Conservation (phyloP, 371 early-diverging fungal species). For the Mortierella sp. region DNA sequence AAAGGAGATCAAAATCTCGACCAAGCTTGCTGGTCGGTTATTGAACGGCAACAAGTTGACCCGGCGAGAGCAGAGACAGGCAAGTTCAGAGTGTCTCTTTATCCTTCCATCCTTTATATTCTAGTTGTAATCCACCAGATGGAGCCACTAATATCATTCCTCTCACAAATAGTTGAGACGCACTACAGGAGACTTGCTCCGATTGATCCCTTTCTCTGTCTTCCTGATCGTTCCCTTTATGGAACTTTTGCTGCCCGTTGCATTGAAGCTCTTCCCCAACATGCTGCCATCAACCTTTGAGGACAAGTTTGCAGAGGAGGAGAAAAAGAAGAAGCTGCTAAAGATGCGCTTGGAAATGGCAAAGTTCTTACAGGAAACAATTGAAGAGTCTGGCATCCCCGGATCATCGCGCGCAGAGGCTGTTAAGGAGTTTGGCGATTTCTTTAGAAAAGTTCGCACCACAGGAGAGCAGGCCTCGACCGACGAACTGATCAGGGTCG, state of each 20-base stretch:
- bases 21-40: slow-evolving; percentile 82
- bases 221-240: slow-evolving; percentile 96
- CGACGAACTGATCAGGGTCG: slow-evolving; percentile 85
- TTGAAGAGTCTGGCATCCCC: slow-evolving; percentile 84
- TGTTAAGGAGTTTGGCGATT: slow-evolving; percentile 84
- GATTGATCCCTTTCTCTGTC: slow-evolving; percentile 93
- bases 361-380: slow-evolving; percentile 94
- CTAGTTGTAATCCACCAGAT: too few relatives aligned
- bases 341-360: slow-evolving; percentile 96
- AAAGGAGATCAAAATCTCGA: slow-evolving; percentile 89
- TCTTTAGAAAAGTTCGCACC: slow-evolving; percentile 88
- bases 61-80: slow-evolving; percentile 93
- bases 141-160: neutral
- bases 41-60: slow-evolving; percentile 84
- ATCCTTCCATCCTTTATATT: neutral
- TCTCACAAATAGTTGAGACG: slow-evolving; percentile 73
- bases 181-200: slow-evolving; percentile 89
- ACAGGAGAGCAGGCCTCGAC: slow-evolving; percentile 89
- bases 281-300: slow-evolving; percentile 98
- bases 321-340: slow-evolving; percentile 89
- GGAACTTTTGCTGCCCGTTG: slow-evolving; percentile 93
- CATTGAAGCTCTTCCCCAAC: slow-evolving; percentile 95
- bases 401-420: slow-evolving; percentile 66
- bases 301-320: slow-evolving; percentile 91
- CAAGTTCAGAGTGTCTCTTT: slow-evolving; percentile 36